Conservation (phyloP, 306 rosid species). For the Alnus glutinosa region DNA sequence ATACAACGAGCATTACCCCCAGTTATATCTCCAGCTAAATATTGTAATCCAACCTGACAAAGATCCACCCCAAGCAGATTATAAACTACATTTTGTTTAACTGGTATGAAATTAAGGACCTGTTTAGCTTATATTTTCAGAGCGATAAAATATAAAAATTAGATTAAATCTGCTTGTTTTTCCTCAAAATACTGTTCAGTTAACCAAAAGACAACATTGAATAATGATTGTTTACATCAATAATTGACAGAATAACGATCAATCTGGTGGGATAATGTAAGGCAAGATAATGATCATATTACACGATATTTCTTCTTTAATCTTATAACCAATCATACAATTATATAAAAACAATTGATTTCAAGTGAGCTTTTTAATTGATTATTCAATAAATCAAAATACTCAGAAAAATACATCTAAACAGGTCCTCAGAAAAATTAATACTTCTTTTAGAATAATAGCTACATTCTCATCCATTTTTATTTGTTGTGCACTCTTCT, state of each 20-base stretch:
- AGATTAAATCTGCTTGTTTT: background rate
- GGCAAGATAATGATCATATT: no score
- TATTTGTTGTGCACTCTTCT: background rate
- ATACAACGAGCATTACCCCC: conserved; percentile 90
- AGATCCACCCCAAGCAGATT: conserved; percentile 19
- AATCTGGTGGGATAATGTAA: background rate
- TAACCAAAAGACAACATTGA: background rate
- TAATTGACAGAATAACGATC: background rate
- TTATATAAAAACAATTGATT: background rate
- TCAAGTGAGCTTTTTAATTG: background rate
- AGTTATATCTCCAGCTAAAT: conserved; percentile 64
- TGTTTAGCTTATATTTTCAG: background rate
- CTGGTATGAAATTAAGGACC: background rate
- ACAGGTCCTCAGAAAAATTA: background rate
- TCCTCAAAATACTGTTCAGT: background rate
- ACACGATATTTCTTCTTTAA: background rate
- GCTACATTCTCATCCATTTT: background rate
- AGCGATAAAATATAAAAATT: background rate
- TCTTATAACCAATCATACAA: background rate
- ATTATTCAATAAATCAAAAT: background rate
- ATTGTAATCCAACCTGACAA: conserved; percentile 77
- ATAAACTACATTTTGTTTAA: conserved; percentile 1
- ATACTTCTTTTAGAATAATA: background rate
- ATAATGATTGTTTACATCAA: no score
- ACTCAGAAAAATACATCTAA: background rate